These are phyloP conservation scores for Aspergillus nidulans DNA, from an alignment of 495 filamentous ascomycete species.

Conservation along the genomic window DNA sequence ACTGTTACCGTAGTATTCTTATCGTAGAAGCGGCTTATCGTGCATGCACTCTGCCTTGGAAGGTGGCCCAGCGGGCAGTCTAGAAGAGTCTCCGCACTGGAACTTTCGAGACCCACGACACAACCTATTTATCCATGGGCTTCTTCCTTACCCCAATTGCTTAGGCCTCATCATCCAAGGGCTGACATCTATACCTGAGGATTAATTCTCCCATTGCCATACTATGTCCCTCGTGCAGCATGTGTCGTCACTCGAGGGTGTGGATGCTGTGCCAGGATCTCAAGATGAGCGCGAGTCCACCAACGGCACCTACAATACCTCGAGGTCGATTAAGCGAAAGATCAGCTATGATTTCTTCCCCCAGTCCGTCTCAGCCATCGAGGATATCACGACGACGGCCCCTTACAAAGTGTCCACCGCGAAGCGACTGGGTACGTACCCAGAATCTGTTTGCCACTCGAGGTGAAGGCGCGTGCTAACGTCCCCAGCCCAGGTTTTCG, in stretches of 20 bases:
- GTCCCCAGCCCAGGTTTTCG: conserved; percentile 51
- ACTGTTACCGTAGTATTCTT: no score
- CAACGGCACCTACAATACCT: conserved; percentile 4
- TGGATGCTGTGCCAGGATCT: conserved; percentile 30
- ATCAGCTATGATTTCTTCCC: conserved; percentile 34
- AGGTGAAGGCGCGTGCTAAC: background rate
- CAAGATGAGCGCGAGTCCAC: conserved; percentile 11
- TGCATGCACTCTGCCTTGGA: background rate
- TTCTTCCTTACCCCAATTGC: background rate
- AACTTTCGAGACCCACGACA: conserved; percentile 9
- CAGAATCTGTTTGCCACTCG: background rate
- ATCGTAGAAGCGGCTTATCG: no score
- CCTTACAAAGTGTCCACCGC: conserved; percentile 51
- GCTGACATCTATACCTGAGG: background rate
- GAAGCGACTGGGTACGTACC: conserved; percentile 46
- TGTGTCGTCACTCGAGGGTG: conserved; percentile 36
- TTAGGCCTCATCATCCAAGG: background rate
- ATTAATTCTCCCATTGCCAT: background rate
- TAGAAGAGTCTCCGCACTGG: background rate
- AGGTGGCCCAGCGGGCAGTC: background rate
- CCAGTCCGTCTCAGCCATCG: conserved; percentile 17
- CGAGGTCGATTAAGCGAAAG: conserved; percentile 21
- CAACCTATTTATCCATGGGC: background rate
- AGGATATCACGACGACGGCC: conserved; percentile 25
- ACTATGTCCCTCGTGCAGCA: conserved; percentile 43